Percentiles rank a stretch among this genome's conserved stretches.
Conservation (phyloP, 2,329 filamentous ascomycete species). For the Diplodia sapinea region DNA sequence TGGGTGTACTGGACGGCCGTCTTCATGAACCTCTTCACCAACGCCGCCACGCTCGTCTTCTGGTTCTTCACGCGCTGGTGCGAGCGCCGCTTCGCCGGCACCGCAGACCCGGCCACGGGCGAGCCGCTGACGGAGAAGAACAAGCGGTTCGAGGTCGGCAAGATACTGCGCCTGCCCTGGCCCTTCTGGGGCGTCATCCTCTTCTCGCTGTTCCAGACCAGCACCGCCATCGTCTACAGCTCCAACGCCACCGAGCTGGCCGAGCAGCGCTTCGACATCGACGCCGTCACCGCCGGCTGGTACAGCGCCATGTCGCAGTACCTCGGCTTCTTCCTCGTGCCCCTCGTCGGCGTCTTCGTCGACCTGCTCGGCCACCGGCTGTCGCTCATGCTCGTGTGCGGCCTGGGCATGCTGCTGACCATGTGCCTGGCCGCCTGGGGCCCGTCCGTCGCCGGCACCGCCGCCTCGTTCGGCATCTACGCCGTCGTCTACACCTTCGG, state of each 20-base stretch:
- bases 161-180: slow-evolving; percentile 65
- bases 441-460: slow-evolving; percentile 57
- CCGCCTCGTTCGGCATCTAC: slow-evolving; percentile 65
- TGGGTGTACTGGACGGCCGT: slow-evolving; percentile 69
- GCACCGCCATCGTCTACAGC: slow-evolving; percentile 60
- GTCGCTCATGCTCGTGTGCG: slow-evolving; percentile 54
- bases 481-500: slow-evolving; percentile 63
- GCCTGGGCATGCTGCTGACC: slow-evolving; percentile 57
- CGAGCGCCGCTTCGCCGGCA: slow-evolving; percentile 55
- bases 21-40: slow-evolving; percentile 69
- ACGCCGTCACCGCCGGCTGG: slow-evolving; percentile 63
- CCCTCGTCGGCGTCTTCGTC: slow-evolving; percentile 61
- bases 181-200: slow-evolving; percentile 62
- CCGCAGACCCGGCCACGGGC: slow-evolving; percentile 62
- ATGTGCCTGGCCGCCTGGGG: slow-evolving; percentile 64
- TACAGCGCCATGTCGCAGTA: slow-evolving; percentile 65
- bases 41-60: slow-evolving; percentile 59
- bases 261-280: slow-evolving; percentile 63
- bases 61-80: slow-evolving; percentile 62
- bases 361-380: slow-evolving; percentile 63
- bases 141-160: slow-evolving; percentile 56
- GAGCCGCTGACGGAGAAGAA: slow-evolving; percentile 61
- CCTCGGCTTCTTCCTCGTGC: slow-evolving; percentile 64
- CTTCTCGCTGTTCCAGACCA: slow-evolving; percentile 66
- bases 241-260: slow-evolving; percentile 67